Conservation (phyloP, 495 filamentous ascomycete genomes). For the Neurospora sp. region DNA sequence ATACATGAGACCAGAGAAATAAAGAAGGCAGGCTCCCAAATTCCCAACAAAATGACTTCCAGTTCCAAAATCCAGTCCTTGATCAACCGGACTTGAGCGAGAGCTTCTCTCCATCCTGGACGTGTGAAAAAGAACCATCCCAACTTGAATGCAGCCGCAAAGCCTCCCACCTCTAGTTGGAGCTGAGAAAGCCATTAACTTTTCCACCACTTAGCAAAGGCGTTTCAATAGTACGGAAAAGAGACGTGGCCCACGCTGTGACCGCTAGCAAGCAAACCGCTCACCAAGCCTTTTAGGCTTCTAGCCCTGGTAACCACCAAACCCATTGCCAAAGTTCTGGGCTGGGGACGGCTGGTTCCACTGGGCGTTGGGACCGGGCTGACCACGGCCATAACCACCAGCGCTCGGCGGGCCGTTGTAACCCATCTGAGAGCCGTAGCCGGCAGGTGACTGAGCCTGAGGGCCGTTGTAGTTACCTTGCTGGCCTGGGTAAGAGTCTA, state of each 20-base stretch:
- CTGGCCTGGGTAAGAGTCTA: conserved; percentile 40
- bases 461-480: conserved; percentile 42
- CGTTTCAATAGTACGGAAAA: conserved; percentile 1
- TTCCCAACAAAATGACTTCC: conserved; percentile 8
- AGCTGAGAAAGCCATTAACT: conserved; percentile 1
- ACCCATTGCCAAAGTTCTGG: conserved; percentile 50
- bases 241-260: conserved; percentile 2
- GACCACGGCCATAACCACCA: conserved; percentile 75
- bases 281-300: background rate
- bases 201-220: conserved; percentile 2
- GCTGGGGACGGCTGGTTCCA: conserved; percentile 56
- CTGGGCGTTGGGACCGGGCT: conserved; percentile 60
- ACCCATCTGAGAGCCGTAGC: conserved; percentile 52
- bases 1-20: conserved; percentile 15
- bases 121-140: background rate
- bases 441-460: conserved; percentile 49
- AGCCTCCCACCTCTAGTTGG: background rate
- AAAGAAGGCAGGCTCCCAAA: conserved; percentile 11
- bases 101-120: background rate
- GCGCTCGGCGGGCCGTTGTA: conserved; percentile 58
- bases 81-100: conserved; percentile 1
- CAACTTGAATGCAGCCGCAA: background rate
- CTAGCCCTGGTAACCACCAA: conserved; percentile 51
- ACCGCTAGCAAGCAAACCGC: background rate
- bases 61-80: conserved; percentile 10